Conservation (phyloP, 108 stramenopile species). For the Cylindrotheca closterium region DNA sequence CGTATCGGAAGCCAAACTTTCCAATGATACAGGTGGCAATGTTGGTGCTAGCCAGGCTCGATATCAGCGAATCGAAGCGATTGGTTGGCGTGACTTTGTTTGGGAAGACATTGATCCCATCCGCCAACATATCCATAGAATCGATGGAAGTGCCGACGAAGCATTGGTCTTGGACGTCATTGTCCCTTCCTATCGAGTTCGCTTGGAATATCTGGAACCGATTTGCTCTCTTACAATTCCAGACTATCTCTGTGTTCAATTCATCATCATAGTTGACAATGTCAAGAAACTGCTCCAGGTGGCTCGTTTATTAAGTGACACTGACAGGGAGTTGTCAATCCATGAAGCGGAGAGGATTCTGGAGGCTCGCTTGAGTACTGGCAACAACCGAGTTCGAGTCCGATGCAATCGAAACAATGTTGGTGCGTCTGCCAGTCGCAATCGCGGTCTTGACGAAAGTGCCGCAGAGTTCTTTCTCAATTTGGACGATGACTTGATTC, state of each 20-base stretch:
- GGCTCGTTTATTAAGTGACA: background rate
- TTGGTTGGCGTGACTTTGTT: slow-evolving; percentile 40
- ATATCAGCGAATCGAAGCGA: slow-evolving; percentile 35
- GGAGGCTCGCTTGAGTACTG: slow-evolving; percentile 14
- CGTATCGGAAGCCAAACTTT: slow-evolving; percentile 19
- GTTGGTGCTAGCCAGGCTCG: slow-evolving; percentile 11
- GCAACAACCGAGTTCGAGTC: slow-evolving; percentile 39
- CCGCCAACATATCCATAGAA: background rate
- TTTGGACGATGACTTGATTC: slow-evolving; percentile 50
- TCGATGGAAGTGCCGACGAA: background rate
- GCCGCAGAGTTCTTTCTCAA: slow-evolving; percentile 44
- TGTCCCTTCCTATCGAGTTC: slow-evolving; percentile 53
- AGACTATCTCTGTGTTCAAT: slow-evolving; percentile 10
- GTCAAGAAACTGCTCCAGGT: background rate
- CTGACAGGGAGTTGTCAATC: background rate
- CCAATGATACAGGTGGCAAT: slow-evolving; percentile 41
- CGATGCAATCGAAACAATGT: slow-evolving; percentile 34
- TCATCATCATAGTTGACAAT: slow-evolving; percentile 58
- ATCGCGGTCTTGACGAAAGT: slow-evolving; percentile 38
- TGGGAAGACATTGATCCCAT: slow-evolving; percentile 28
- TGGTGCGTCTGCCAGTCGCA: slow-evolving; percentile 50
- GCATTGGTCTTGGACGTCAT: slow-evolving; percentile 48
- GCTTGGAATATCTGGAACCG: slow-evolving; percentile 32
- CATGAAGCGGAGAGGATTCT: slow-evolving; percentile 15
- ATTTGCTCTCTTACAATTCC: slow-evolving; percentile 42